These are phyloP conservation scores for Aurantiochytrium sp. DNA, from an alignment of 108 stramenopile species.

Conservation along the genomic window DNA sequence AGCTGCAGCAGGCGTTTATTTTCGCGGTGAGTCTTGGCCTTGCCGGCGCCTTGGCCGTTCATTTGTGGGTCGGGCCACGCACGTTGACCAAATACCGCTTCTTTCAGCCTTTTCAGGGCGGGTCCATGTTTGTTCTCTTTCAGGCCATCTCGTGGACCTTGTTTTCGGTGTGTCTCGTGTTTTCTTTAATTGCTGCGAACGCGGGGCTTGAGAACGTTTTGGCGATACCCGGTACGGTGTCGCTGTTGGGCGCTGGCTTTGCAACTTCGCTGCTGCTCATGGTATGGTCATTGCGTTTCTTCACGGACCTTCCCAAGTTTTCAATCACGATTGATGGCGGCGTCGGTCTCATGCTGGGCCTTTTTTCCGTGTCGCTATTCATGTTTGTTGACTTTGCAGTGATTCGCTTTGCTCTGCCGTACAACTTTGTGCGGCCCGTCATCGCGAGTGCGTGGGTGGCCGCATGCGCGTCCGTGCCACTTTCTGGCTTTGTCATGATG, in stretches of 20 bases:
- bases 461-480: neutral
- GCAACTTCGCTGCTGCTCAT: neutral
- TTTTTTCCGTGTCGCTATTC: neutral
- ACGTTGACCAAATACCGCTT: neutral
- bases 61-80: neutral
- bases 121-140: neutral
- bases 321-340: neutral
- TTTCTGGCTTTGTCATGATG: neutral
- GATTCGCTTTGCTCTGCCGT: neutral
- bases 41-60: neutral
- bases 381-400: neutral
- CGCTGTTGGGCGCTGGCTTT: neutral
- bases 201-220: neutral
- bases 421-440: neutral
- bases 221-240: neutral
- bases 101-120: constrained; percentile 4
- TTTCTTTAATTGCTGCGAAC: neutral
- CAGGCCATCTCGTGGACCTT: neutral
- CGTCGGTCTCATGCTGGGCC: neutral
- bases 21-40: neutral
- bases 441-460: constrained; percentile 17
- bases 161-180: neutral
- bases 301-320: neutral
- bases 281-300: neutral
- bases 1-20: neutral